Evolutionary conservation across 306 rosid species (phyloP).

Genomic region (Nissolia schottii): DNA sequence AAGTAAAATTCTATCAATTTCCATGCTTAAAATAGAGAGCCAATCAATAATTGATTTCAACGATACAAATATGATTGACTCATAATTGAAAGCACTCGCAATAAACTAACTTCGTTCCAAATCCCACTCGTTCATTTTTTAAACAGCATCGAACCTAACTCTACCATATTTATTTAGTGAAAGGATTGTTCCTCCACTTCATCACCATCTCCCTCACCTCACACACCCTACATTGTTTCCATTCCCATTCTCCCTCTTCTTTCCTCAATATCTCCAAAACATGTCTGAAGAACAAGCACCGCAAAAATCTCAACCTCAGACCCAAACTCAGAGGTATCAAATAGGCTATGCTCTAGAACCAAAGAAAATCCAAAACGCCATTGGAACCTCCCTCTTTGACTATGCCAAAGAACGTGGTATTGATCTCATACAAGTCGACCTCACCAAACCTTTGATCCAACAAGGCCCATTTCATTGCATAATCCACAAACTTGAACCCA

Average conservation of each 20-base stretch:
- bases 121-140: no score
- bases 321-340: not conserved
- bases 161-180: no score
- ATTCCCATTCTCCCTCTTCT: not conserved
- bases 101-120: no score
- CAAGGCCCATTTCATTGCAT: conserved; percentile 29
- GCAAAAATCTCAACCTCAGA: not conserved
- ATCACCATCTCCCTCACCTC: no score
- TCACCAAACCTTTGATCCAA: not conserved
- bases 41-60: no score
- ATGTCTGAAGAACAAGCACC: conserved; percentile 5
- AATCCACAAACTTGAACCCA: conserved; percentile 15
- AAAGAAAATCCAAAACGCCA: conserved; percentile 4
- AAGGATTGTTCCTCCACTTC: no score
- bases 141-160: no score
- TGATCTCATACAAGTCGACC: conserved; percentile 14
- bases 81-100: no score
- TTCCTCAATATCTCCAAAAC: not conserved
- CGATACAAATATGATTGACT: no score
- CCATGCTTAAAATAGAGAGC: no score
- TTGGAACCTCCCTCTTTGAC: not conserved
- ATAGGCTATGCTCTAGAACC: conserved; percentile 24
- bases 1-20: no score
- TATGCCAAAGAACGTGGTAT: not conserved
- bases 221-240: not conserved